Evolutionary conservation across 768 basidiomycete species (phyloP), one percentile per base, ranked within the genome.

Genomic region (Podaxis sp.): DNA sequence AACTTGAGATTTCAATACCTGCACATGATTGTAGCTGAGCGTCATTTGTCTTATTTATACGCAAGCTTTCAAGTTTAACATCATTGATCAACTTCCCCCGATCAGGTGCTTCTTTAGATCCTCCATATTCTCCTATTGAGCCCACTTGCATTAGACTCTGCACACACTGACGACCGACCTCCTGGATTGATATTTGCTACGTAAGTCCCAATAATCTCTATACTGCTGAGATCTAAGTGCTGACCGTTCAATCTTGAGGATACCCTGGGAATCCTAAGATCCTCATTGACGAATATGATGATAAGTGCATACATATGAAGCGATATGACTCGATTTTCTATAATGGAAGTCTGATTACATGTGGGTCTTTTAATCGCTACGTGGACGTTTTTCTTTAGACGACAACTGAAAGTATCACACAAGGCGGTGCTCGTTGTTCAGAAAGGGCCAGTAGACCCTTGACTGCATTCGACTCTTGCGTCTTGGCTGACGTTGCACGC

Each of bases 261-360:
- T 36, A 46, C 33, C 53, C 41, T 36, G 17, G 52, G 44, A 62
- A 56, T 62, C 61, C 61, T 38, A 38, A 50, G 54, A 62, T 62
- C 46, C 30, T 22, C 13, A 20, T 17, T 33, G 33, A 26, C 26
- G 30, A 37, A 26, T 20, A 56, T 46, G n/a, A 49, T 37, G 15
- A 46, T 56, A 51, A 28, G 44, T 41, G 37, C 12, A 17, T 11
- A 30, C 41, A 26, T 30, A 56, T 56, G 46, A 49, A 24, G 54
- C n/a, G 28, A 52, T 56, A 55, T 62, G 61, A 62, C 61, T 62
- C 61, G 55, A 33, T 2, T 49, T 62, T 56, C 59, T 38, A 56
- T 28, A 49, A 62, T 50, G 46, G 61, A 62, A 50, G 48, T 4
- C 46, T 56, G 17, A 49, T 56, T 48, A 26, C 22, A 40, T 28